These are phyloP conservation scores for Erodium chrysanthum DNA, from an alignment of 441 rosid species.

Conservation along the genomic window DNA sequence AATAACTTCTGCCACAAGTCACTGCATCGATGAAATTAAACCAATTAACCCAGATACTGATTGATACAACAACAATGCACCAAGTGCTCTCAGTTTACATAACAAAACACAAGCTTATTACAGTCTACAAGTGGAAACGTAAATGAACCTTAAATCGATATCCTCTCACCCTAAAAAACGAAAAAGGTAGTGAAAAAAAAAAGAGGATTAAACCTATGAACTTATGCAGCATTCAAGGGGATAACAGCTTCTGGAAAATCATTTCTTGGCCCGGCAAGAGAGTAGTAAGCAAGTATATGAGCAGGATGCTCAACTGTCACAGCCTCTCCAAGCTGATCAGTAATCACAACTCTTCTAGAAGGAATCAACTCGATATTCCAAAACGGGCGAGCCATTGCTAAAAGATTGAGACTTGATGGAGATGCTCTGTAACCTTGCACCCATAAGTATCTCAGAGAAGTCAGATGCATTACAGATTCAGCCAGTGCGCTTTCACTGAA, in stretches of 20 bases:
- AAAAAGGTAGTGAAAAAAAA: not conserved
- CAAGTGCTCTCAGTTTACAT: slow-evolving; percentile 26
- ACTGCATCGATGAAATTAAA: not conserved
- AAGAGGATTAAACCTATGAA: slow-evolving; percentile 19
- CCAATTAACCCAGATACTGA: slow-evolving; percentile 9
- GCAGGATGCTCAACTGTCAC: slow-evolving; percentile 51
- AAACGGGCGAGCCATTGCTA: slow-evolving; percentile 70
- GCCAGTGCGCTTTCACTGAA: slow-evolving; percentile 72
- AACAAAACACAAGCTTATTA: slow-evolving; percentile 31
- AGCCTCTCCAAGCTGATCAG: slow-evolving; percentile 27
- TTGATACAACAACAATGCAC: not conserved
- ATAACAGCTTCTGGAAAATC: slow-evolving; percentile 62
- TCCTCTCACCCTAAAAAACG: not conserved
- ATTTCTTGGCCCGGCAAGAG: slow-evolving; percentile 72
- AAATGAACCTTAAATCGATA: slow-evolving; percentile 3
- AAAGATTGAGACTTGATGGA: slow-evolving; percentile 34
- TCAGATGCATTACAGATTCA: slow-evolving; percentile 42
- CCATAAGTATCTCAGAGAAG: slow-evolving; percentile 80
- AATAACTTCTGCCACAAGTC: not conserved
- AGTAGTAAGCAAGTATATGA: slow-evolving; percentile 82
- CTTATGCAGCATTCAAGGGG: slow-evolving; percentile 31
- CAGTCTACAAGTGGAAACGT: slow-evolving; percentile 16
- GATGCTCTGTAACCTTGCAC: slow-evolving; percentile 75
- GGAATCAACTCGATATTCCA: slow-evolving; percentile 94
- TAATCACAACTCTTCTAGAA: slow-evolving; percentile 29